Percentiles rank a stretch among this genome's conserved stretches.
Evolutionary conservation across 2,329 filamentous ascomycete genomes (phyloP).

Genomic region (Alternaria sp.): DNA sequence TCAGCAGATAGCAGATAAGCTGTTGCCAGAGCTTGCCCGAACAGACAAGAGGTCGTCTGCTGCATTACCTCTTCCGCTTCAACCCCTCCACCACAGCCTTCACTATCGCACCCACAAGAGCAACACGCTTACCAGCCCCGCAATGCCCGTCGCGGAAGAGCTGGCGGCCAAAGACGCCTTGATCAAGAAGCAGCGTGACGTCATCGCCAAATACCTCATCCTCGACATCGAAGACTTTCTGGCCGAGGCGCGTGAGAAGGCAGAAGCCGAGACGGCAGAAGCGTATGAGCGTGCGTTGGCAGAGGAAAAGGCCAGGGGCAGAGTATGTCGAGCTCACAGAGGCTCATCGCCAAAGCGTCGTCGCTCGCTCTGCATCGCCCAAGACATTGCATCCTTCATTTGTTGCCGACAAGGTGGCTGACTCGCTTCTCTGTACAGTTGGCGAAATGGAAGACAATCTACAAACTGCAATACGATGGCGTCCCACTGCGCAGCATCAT

Average conservation of each 20-base stretch:
- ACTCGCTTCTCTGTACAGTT: background rate
- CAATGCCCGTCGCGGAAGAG: background rate
- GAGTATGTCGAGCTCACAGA: background rate
- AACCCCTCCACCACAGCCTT: background rate
- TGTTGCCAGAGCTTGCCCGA: background rate
- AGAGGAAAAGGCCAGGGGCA: slow-evolving; percentile 1
- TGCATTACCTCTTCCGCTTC: background rate
- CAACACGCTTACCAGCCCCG: background rate
- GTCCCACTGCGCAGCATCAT: slow-evolving; percentile 1
- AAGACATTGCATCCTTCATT: background rate
- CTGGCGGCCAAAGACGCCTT: background rate
- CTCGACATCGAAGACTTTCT: slow-evolving; percentile 8
- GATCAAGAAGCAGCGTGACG: slow-evolving; percentile 3
- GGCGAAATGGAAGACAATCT: background rate
- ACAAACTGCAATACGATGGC: slow-evolving; percentile 8
- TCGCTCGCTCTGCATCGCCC: background rate
- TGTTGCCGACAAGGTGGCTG: background rate
- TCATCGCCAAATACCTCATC: slow-evolving; percentile 7
- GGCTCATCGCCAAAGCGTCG: background rate
- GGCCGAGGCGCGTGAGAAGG: background rate
- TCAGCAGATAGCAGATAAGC: background rate
- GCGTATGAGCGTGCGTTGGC: background rate
- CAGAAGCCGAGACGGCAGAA: background rate
- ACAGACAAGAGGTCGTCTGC: background rate
- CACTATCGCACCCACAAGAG: background rate